Evolutionary conservation across 441 rosid species (phyloP), one percentile per base, ranked within the genome.

Genomic region (Adansonia madagascariensis): DNA sequence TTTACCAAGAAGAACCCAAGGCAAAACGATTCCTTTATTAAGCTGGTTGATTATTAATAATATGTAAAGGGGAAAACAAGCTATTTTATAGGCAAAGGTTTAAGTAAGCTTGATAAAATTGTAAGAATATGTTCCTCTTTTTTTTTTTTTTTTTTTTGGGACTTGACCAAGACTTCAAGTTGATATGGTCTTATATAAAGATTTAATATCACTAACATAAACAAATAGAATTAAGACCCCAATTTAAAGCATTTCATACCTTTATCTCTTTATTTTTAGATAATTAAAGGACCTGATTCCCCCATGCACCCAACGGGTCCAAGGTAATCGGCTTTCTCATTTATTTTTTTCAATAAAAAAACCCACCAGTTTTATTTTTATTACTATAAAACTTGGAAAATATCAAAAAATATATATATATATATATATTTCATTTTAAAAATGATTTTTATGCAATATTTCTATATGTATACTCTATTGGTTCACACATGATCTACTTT

Each of bases 281-380:
- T 47, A 74, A 81, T 81, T 22, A 77, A 84, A 64, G 86, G 8
- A 84, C 59, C 80, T 2, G 80, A 77, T 79, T 77, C 84, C 49
- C 4, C 80, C 20, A 43, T 27, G 31, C 31, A 27, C 31, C 31
- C 31, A 27, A 8, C 8, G 24, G 46, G 12, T 47, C 49, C 4
- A 39, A 39, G 6, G 43, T 39, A 4, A 2, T 6, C 1, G 56
- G 71, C 24, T 41, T 22, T 20, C 57, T 47, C 59, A 50, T 68
- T 18, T 4, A 31, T 0, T 14, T 31, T 62, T 11, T 60, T 61
- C 14, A 0, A 12, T 6, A 60, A 62, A 6, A 31, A 14, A 6
- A 31, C 67, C 44, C 43, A 14, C 4, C 2, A 27, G 17, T 11
- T 61, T 24, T 24, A 27, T 12, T 12, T 61, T 12, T 24, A 9